A percentile compares a stretch with the other conserved stretches of the same genome.
Evolutionary conservation across 2,329 filamentous ascomycete species (phyloP).

Genomic region (Plenodomus biglobosus): DNA sequence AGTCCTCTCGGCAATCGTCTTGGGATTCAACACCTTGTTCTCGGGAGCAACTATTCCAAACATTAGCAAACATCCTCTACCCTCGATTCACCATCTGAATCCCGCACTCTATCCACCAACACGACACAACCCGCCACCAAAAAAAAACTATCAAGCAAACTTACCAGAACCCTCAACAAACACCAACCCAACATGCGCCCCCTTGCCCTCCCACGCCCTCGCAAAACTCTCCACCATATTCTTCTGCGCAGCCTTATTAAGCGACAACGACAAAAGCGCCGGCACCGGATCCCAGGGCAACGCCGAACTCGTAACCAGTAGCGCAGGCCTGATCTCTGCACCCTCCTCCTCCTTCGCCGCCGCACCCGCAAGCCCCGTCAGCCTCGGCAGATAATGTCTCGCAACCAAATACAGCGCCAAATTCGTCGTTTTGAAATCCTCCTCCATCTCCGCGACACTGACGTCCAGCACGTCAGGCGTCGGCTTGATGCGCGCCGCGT

Average conservation of each 20-base stretch:
- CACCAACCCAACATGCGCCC: slow-evolving; percentile 53
- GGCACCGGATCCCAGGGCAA: slow-evolving; percentile 53
- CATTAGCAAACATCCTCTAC: too few relatives aligned
- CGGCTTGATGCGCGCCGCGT: slow-evolving; percentile 53
- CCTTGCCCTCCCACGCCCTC: slow-evolving; percentile 45
- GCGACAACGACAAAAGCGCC: slow-evolving; percentile 52
- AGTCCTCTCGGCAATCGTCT: slow-evolving; percentile 50
- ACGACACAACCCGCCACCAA: neutral
- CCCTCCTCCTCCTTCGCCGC: slow-evolving; percentile 8
- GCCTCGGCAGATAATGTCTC: slow-evolving; percentile 51
- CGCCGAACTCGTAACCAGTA: slow-evolving; percentile 54
- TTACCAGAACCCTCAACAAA: slow-evolving; percentile 48
- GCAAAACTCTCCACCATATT: slow-evolving; percentile 53
- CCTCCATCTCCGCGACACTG: slow-evolving; percentile 49
- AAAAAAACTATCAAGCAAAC: neutral
- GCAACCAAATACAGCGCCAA: slow-evolving; percentile 53
- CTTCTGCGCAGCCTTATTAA: slow-evolving; percentile 56
- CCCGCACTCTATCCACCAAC: neutral
- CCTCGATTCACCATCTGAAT: too few relatives aligned
- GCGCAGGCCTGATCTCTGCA: slow-evolving; percentile 44
- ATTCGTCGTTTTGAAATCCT: slow-evolving; percentile 56
- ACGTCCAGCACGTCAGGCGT: slow-evolving; percentile 47
- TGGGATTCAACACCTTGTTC: slow-evolving; percentile 49
- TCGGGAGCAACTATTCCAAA: slow-evolving; percentile 48
- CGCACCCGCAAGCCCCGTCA: slow-evolving; percentile 35